A percentile compares a stretch with the other conserved stretches of the same genome.
phyloP scores from a whole-genome alignment of 2,329 filamentous ascomycete genomes.

The Alternaria sp. region DNA sequence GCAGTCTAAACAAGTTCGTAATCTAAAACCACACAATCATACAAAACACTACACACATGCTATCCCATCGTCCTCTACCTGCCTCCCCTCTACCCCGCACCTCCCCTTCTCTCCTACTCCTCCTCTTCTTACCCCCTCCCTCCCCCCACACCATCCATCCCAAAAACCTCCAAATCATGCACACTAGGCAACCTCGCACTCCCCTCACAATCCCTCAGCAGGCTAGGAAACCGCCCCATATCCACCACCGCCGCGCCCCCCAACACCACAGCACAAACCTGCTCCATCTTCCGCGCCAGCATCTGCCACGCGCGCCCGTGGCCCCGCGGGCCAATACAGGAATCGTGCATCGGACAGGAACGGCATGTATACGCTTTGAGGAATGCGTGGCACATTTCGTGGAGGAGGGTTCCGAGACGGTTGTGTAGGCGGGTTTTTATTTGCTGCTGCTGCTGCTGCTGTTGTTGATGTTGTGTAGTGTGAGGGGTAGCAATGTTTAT shows the following conservation, averaged over 20 bases:
- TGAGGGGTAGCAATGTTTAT: no score
- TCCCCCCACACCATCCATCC: conserved; percentile 8
- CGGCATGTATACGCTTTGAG: conserved; percentile 28
- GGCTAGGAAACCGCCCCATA: conserved; percentile 24
- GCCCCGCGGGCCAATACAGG: conserved; percentile 13
- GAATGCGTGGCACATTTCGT: conserved; percentile 32
- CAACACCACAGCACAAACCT: conserved; percentile 26
- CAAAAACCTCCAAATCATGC: conserved; percentile 28
- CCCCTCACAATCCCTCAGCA: conserved; percentile 23
- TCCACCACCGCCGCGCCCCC: conserved; percentile 23
- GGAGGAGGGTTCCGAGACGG: conserved; percentile 26
- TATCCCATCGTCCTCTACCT: neutral
- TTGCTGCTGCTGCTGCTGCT: conserved; percentile 6
- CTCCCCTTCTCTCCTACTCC: neutral
- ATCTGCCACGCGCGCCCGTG: conserved; percentile 35
- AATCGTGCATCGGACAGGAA: conserved; percentile 20
- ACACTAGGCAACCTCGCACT: conserved; percentile 21
- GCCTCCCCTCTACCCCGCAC: neutral
- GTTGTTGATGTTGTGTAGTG: neutral
- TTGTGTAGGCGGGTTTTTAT: conserved; percentile 11
- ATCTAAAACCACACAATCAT: neutral
- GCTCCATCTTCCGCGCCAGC: conserved; percentile 28
- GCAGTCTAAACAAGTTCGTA: neutral
- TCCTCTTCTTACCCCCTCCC: neutral
- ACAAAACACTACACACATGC: neutral